Conservation (phyloP, 129 eudicot species). For the Pseudognaphalium luteoalbum region DNA sequence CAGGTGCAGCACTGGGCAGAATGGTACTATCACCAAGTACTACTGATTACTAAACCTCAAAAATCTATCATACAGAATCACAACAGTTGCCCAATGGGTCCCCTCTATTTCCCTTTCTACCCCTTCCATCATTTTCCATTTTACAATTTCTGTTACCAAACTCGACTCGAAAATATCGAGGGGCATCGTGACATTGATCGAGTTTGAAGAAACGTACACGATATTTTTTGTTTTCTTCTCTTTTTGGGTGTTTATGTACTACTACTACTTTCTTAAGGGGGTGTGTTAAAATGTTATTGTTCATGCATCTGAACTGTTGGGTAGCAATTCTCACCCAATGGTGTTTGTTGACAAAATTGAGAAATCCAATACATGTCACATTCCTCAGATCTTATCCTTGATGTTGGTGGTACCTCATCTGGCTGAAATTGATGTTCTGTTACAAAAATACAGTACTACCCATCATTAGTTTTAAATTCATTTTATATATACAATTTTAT, state of each 20-base stretch:
- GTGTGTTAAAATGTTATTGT: slow-evolving; percentile 18
- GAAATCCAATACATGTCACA: slow-evolving; percentile 57
- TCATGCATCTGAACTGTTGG: slow-evolving; percentile 28
- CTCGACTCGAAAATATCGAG: background rate
- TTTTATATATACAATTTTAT: background rate
- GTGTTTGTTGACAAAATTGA: slow-evolving; percentile 37
- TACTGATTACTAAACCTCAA: slow-evolving; percentile 31
- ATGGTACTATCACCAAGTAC: slow-evolving; percentile 42
- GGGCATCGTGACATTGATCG: background rate
- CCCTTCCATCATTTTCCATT: slow-evolving; percentile 18
- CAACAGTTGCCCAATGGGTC: slow-evolving; percentile 62
- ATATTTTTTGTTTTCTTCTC: slow-evolving; percentile 2
- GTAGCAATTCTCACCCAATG: slow-evolving; percentile 25
- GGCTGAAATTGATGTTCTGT: slow-evolving; percentile 72
- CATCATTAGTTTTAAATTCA: slow-evolving; percentile 15
- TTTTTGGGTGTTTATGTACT: slow-evolving; percentile 25
- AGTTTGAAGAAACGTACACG: background rate
- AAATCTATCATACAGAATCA: slow-evolving; percentile 59
- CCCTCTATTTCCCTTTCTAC: slow-evolving; percentile 30
- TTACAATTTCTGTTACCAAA: background rate
- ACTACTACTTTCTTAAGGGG: slow-evolving; percentile 7
- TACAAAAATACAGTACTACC: slow-evolving; percentile 35
- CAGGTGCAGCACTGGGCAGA: slow-evolving; percentile 35
- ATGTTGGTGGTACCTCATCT: slow-evolving; percentile 62
- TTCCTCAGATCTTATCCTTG: slow-evolving; percentile 74